These are phyloP conservation scores for Calamus simplicifolius DNA, from an alignment of 176 grass and related monocot genomes.

Conservation along the genomic window DNA sequence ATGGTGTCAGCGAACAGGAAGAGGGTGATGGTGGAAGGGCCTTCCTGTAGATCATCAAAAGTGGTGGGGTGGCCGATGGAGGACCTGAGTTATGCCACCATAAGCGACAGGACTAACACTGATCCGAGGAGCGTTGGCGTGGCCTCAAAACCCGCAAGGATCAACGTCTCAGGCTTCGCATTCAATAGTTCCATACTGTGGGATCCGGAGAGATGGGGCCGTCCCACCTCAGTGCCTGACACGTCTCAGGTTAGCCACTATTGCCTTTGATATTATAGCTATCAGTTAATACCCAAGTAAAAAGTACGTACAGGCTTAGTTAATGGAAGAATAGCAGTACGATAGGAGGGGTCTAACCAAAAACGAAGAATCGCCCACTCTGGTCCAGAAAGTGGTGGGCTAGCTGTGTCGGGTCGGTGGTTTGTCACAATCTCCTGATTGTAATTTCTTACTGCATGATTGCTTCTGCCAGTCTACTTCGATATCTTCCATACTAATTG, in stretches of 20 bases:
- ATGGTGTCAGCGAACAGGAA: slow-evolving; percentile 16
- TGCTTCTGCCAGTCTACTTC: too few relatives aligned
- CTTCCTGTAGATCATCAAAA: slow-evolving; percentile 39
- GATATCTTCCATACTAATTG: too few relatives aligned
- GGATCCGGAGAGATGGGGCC: slow-evolving; percentile 33
- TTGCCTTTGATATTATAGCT: background rate
- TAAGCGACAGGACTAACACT: background rate
- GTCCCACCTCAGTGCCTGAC: slow-evolving; percentile 23
- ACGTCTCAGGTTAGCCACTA: slow-evolving; percentile 29
- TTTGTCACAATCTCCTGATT: too few relatives aligned
- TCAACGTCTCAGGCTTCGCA: slow-evolving; percentile 32
- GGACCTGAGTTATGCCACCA: slow-evolving; percentile 17
- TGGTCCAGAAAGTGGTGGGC: too few relatives aligned
- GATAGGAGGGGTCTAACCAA: too few relatives aligned
- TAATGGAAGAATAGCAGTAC: too few relatives aligned
- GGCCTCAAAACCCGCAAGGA: slow-evolving; percentile 8
- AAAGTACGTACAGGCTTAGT: background rate
- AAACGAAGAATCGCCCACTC: too few relatives aligned
- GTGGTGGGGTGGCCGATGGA: slow-evolving; percentile 40
- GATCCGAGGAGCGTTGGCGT: background rate
- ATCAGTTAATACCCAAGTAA: background rate
- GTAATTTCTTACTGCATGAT: too few relatives aligned
- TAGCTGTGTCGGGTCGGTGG: too few relatives aligned
- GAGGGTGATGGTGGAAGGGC: slow-evolving; percentile 32
- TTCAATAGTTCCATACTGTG: slow-evolving; percentile 71